A percentile compares a stretch with the other conserved stretches of the same genome.
Conservation (phyloP, 1,139 yeast species). For the Sugiyamaella novakii region DNA sequence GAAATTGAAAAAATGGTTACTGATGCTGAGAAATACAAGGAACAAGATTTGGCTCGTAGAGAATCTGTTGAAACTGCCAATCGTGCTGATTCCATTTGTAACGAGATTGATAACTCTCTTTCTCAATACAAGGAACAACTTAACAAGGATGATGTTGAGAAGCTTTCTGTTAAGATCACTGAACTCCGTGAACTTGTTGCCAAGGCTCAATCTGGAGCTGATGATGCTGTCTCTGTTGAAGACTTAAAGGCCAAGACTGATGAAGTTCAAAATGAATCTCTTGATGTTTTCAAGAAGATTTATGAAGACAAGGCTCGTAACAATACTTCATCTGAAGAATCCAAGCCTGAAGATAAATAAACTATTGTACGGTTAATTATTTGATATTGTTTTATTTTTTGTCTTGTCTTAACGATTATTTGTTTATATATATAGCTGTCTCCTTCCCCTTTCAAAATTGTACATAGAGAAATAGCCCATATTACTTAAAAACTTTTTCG, state of each 20-base stretch:
- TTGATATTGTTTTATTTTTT: not conserved
- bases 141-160: slow-evolving; percentile 83
- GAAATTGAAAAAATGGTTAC: slow-evolving; percentile 98
- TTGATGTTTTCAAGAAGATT: slow-evolving; percentile 93
- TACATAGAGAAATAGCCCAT: slow-evolving; percentile 17
- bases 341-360: slow-evolving; percentile 22
- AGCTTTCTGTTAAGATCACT: slow-evolving; percentile 74
- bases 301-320: slow-evolving; percentile 68
- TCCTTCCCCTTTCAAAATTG: slow-evolving; percentile 6
- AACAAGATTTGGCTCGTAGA: slow-evolving; percentile 92
- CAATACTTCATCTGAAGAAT: slow-evolving; percentile 30
- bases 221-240: slow-evolving; percentile 75
- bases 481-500: slow-evolving; percentile 2
- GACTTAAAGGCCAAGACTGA: slow-evolving; percentile 92
- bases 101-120: slow-evolving; percentile 93
- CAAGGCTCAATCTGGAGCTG: slow-evolving; percentile 92
- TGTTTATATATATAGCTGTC: slow-evolving; percentile 9
- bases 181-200: slow-evolving; percentile 87
- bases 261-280: slow-evolving; percentile 87
- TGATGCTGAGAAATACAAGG: slow-evolving; percentile 98
- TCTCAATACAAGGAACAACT: slow-evolving; percentile 93
- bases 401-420: not conserved
- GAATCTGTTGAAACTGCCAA: slow-evolving; percentile 94
- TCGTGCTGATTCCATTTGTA: slow-evolving; percentile 96
- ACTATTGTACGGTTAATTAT: not conserved